Evolutionary conservation across 345 rosid species (phyloP).

Genomic region (Acer saccharum): DNA sequence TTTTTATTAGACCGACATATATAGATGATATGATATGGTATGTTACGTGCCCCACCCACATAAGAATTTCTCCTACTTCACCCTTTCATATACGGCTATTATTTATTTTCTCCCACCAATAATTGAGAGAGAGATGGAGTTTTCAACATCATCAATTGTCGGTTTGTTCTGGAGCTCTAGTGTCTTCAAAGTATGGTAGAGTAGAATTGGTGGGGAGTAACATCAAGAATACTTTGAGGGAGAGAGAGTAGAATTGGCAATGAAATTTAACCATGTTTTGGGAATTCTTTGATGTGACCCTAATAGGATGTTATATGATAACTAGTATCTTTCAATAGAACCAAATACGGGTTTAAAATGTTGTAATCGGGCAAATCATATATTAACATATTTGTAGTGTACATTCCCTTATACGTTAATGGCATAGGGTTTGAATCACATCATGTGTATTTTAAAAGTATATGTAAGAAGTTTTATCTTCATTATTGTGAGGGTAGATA

Average conservation of each 20-base stretch:
- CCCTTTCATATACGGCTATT: neutral
- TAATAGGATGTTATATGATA: neutral
- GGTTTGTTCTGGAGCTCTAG: slow-evolving; percentile 25
- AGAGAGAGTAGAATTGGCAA: neutral
- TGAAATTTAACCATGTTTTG: neutral
- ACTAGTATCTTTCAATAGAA: neutral
- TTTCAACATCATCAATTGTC: slow-evolving; percentile 33
- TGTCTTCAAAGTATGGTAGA: slow-evolving; percentile 35
- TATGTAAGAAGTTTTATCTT: no score
- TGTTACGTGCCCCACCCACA: neutral
- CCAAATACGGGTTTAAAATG: neutral
- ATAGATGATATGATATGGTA: no score
- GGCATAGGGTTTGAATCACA: no score
- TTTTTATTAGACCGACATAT: no score
- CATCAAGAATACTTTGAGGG: slow-evolving; percentile 19
- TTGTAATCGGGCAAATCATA: no score
- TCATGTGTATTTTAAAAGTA: no score
- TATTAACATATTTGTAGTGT: no score
- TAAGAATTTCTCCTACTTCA: no score
- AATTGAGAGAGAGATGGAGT: slow-evolving; percentile 20
- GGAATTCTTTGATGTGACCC: neutral
- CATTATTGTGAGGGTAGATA: no score
- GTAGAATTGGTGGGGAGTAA: slow-evolving; percentile 31
- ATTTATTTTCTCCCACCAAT: slow-evolving; percentile 21
- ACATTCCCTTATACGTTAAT: no score